Conservation (phyloP, 176 grass and related monocot genomes). For the Alopecurus myosuroides region DNA sequence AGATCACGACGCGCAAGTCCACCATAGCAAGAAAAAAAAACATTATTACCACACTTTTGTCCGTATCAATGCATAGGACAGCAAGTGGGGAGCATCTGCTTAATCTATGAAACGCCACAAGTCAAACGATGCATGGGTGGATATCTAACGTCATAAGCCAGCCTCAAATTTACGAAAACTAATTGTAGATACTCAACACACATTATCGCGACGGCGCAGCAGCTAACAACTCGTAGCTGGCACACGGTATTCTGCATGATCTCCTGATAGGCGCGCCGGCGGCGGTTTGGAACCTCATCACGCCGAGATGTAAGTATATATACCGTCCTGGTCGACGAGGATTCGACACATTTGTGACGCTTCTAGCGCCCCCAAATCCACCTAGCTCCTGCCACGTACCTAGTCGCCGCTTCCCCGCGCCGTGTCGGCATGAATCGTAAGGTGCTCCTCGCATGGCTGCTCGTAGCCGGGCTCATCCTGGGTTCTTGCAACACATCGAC, state of each 20-base stretch:
- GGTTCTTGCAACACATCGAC: background rate
- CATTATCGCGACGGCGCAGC: background rate
- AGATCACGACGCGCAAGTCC: background rate
- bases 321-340: background rate
- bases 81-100: background rate
- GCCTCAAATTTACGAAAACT: background rate
- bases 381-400: too few relatives aligned
- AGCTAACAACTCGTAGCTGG: background rate
- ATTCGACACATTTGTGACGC: background rate
- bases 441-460: background rate
- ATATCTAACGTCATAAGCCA: background rate
- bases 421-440: background rate
- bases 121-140: background rate
- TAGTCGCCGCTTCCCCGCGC: background rate
- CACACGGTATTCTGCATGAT: background rate
- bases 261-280: background rate
- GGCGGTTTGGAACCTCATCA: background rate
- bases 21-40: background rate
- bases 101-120: background rate
- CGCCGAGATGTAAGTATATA: background rate
- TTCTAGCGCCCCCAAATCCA: background rate
- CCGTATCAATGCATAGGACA: background rate
- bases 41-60: background rate
- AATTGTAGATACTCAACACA: background rate
- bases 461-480: background rate